Percentiles rank a stretch among this genome's conserved stretches.
Conservation (phyloP, 176 grass and related monocot genomes). For the Ensete ventricosum region DNA sequence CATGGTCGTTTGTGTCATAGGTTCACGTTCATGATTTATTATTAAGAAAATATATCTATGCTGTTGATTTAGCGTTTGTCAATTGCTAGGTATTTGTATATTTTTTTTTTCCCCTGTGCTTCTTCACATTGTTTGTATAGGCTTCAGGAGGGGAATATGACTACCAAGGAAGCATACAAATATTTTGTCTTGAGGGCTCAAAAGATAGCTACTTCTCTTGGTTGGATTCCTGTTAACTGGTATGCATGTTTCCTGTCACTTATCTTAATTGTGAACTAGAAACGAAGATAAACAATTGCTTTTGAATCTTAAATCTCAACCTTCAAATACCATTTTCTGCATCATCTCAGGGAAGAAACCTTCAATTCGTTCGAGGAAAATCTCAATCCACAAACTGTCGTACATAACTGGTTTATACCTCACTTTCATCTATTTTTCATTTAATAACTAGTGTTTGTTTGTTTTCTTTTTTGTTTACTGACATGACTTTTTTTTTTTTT, state of each 20-base stretch:
- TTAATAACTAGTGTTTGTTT: background rate
- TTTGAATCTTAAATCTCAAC: background rate
- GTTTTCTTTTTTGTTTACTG: background rate
- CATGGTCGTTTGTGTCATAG: background rate
- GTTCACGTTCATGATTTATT: background rate
- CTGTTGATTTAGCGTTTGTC: background rate
- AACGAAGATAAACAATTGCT: background rate
- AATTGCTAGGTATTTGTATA: background rate
- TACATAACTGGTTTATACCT: conserved; percentile 75
- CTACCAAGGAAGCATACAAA: conserved; percentile 84
- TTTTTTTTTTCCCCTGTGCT: background rate
- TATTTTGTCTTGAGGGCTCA: conserved; percentile 91
- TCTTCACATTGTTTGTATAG: conserved; percentile 19
- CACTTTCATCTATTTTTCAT: background rate
- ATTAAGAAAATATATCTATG: background rate
- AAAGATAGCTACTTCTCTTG: conserved; percentile 63
- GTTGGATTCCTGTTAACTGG: conserved; percentile 91
- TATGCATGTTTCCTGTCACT: conserved; percentile 22
- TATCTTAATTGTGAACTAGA: background rate
- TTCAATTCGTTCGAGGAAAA: conserved; percentile 81
- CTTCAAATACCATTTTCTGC: background rate
- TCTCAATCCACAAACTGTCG: conserved; percentile 74
- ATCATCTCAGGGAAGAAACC: conserved; percentile 81
- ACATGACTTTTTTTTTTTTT: too few relatives aligned
- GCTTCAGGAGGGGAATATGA: conserved; percentile 73